Evolutionary conservation across 2,329 filamentous ascomycete species (phyloP), one percentile per base, ranked within the genome.

Genomic region (Fusarium coicis): DNA sequence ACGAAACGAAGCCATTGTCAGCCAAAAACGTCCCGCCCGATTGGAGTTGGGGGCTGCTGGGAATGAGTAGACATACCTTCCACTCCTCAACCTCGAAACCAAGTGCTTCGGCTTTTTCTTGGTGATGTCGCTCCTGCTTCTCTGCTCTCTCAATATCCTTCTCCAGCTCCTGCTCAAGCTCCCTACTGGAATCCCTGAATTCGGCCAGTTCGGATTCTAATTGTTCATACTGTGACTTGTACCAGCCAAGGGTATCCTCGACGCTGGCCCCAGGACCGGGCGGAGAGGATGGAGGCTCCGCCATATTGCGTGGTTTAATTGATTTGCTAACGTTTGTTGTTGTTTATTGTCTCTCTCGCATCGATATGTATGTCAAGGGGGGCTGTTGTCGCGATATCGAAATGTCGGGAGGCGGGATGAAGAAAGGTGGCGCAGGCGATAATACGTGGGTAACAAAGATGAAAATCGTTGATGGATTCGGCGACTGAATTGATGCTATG

Each of bases 141-240:
- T 99, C 96, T 49, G 95, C 95, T 49, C 94, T 93, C 78, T 98
- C 96, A 64, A 99, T 92, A 81, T 99, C 96, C 85, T 95, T 97
- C 83, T 99, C 96, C 59, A 99, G 87, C 83, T 98, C 96, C 53
- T 93, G 90, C 83, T 99, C 96, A 36, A 99, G 88, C 82, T 98
- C 96, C 81, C 94, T 93, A 83, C 95, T 98, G 61, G 95, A 97
- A 65, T 94, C 89, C 80, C 97, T 94, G 81, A 99, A 99, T 79
- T 99, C 96, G 71, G 93, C 90, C 69, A 99, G 90, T 83, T 99
- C 96, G 59, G 91, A 87, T 83, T 98, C 96, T 42, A 99, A 89
- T 80, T 94, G 91, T 84, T 97, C 95, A 85, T 98, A 98, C 82
- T 98, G 96, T 60, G 91, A 85, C 86, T 99, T 99, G 89, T 98